Percentiles rank a stretch among this genome's conserved stretches.
These are phyloP conservation scores for Aureobasidium pullulans DNA, from an alignment of 2,329 filamentous ascomycete genomes.

Conservation along the genomic window DNA sequence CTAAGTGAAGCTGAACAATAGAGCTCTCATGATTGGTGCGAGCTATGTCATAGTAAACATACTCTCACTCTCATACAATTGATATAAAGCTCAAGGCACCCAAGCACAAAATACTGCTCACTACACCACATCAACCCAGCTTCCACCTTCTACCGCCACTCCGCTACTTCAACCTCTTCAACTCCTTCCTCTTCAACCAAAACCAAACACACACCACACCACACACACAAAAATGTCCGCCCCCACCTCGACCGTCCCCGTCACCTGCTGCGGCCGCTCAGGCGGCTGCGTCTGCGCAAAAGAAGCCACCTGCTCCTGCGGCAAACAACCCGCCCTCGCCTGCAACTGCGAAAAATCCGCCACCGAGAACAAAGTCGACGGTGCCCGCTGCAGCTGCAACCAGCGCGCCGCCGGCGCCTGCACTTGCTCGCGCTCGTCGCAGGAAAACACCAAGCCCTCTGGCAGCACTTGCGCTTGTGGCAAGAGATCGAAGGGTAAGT, in stretches of 20 bases:
- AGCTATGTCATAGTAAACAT: slow-evolving; percentile 5
- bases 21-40: slow-evolving; percentile 1
- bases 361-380: slow-evolving; percentile 65
- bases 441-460: slow-evolving; percentile 58
- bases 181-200: not conserved
- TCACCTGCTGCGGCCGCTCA: slow-evolving; percentile 53
- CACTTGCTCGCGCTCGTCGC: slow-evolving; percentile 65
- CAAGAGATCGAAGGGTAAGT: slow-evolving; percentile 61
- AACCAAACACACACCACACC: not conserved
- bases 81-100: not conserved
- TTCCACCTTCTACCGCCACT: not conserved
- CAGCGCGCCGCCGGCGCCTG: slow-evolving; percentile 72
- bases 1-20: not conserved
- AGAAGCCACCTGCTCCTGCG: slow-evolving; percentile 73
- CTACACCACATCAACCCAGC: not conserved
- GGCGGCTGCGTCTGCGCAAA: slow-evolving; percentile 45
- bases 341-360: slow-evolving; percentile 76
- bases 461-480: slow-evolving; percentile 71
- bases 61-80: not conserved
- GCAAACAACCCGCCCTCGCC: slow-evolving; percentile 75
- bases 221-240: slow-evolving; percentile 29
- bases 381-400: slow-evolving; percentile 73
- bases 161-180: not conserved
- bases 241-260: slow-evolving; percentile 35
- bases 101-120: not conserved